Base-by-base conservation (phyloP, 139 green algal genomes). In the Volvox reticuliferus region DNA sequence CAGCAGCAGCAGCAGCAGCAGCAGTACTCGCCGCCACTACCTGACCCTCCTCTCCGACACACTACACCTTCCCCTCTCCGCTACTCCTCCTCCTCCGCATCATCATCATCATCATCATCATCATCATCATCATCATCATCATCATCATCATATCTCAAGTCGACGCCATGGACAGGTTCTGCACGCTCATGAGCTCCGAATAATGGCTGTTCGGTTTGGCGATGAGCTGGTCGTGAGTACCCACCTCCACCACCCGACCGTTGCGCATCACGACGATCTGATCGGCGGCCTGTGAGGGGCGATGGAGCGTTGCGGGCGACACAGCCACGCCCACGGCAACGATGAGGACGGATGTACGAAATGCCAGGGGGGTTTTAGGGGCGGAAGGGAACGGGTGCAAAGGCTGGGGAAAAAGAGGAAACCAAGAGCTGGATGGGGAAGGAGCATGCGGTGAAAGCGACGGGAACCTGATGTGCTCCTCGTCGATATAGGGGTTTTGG, bases 191-290 rank as follows among this genome's bases (percentile, higher is more conserved):
- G 24, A 99, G 95, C 62, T 94, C 93, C 20, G 93, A 88, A 88
- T 98, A 98, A 19, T 94, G 86, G 33, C 93, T 91, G 21, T 82
- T 12, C 32, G 55, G 50, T 36, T 50, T 16, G 6, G 73, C 75
- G 35, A 97, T 75, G 26, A 98, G 93, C 82, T 95, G 88, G 16
- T 94, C 85, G 90, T 98, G 96, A 20, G 94, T 96, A 28, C 96
- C 96, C 21, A 63, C 14, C 78, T 82, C 88, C 36, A 62, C 63
- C 28, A 62, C 44, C 37, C 44, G 85, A 20, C 96, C 96, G 62
- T 95, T 86, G 22, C 86, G 86, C 89, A 97, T 94, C 24, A 97
- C 95, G 36, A 97, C 79, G 83, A 99, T 98, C 81, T 95, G 86
- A 92, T 98, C 89, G n/a, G 97, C 97, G 55, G 92, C 85, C 91